phyloP scores from a whole-genome alignment of 805 yeast genomes.

The Yarrowia keelungensis region DNA sequence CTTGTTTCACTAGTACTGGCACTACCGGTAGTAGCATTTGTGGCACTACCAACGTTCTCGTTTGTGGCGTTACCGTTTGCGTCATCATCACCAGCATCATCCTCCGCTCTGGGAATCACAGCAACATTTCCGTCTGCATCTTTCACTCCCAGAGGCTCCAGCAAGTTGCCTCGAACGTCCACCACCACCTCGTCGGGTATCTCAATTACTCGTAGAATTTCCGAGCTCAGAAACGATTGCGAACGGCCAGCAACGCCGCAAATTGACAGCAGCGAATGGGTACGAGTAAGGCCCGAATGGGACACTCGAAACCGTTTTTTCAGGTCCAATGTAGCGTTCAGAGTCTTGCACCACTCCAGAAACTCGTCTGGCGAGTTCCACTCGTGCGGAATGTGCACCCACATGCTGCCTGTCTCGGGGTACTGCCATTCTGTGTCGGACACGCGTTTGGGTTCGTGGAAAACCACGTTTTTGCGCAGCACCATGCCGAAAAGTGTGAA shows the following conservation, averaged over 20 bases:
- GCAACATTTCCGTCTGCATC: background rate
- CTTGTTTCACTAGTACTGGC: background rate
- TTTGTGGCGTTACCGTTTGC: background rate
- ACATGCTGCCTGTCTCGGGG: conserved; percentile 21
- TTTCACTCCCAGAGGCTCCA: background rate
- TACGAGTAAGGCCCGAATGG: background rate
- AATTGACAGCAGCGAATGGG: background rate
- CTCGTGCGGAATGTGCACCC: background rate
- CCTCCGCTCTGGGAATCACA: too few species aligned
- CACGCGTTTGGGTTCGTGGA: conserved; percentile 7
- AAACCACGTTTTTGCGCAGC: conserved; percentile 4
- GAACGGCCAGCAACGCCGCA: background rate
- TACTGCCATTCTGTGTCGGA: conserved; percentile 4
- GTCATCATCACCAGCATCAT: too few species aligned
- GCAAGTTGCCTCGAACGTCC: background rate
- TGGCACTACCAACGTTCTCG: background rate
- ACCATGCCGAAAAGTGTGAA: background rate
- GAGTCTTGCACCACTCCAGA: conserved; percentile 2
- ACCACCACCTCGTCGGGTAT: background rate
- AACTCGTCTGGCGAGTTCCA: conserved; percentile 10
- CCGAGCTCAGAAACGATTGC: background rate
- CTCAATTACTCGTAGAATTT: conserved; percentile 11
- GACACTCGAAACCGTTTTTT: conserved; percentile 5
- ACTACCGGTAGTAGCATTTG: background rate
- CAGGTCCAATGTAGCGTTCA: conserved; percentile 12